Base-by-base conservation (phyloP, 106 monocot species). In the Allium cepa region DNA sequence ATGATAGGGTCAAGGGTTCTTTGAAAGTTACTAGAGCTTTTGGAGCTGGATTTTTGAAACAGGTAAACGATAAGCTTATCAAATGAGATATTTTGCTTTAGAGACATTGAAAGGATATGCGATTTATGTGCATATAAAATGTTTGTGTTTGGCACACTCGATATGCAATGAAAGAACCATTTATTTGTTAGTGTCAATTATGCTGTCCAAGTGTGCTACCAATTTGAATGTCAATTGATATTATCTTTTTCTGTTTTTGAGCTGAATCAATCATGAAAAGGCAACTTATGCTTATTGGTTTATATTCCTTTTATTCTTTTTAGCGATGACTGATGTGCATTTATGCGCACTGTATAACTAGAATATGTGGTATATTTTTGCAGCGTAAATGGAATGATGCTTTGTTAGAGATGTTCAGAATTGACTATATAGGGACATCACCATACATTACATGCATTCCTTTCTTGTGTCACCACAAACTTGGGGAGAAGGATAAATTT, bases 341-440 rank as follows among this genome's bases (percentile, higher is more conserved):
- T 60, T 5, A 36, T 36, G 36, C 36, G 4, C 36, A 36, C 26
- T 60, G 22, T 60, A 60, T 8, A 55, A 55, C 15, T 15, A 15
- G 11, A 36, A 62, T 27, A 11, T 62, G 18, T 62, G 11, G 62
- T 62, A 2, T 18, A 36, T 26, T 57, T 67, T 63, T 79, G 58
- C 87, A 95, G 94, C 91, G 87, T 0, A 95, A 88, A 79, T 95
- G 94, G 94, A 95, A 95, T 72, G 73, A 85, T 63, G 94, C 94
- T 4, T 77, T 95, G 4, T 75, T 95, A 9, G 91, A 95, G 79
- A 77, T 88, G 87, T 95, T 95, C 79, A 80, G 87, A 76, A 83
- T 95, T 11, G 85, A 88, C 66, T 95, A 95, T 15, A 75, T 95
- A 8, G 94, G 94, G 17, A 81, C 79, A 8, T 82, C 87, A 4